These are phyloP conservation scores for Solanum phureja DNA, from an alignment of 257 asterid species.

Conservation along the genomic window DNA sequence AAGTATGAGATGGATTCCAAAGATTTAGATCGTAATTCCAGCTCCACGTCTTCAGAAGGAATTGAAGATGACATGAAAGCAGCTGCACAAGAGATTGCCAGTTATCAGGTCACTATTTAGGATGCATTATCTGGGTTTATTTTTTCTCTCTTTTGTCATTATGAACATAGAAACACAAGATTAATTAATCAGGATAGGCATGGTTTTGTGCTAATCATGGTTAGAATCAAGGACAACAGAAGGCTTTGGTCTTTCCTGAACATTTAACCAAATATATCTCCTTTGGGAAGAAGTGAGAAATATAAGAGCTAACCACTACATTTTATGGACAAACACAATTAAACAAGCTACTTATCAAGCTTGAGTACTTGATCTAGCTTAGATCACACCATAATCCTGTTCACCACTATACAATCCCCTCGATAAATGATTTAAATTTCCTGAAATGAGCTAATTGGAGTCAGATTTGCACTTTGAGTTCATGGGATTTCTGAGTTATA, in stretches of 20 bases:
- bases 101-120: constrained; percentile 63
- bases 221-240: not conserved
- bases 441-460: not conserved
- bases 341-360: not conserved
- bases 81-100: constrained; percentile 62
- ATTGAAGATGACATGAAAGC: constrained; percentile 46
- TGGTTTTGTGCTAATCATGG: not conserved
- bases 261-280: too few relatives aligned
- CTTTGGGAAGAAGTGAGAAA: not conserved
- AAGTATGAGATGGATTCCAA: constrained; percentile 18
- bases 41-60: constrained; percentile 18
- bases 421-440: not conserved
- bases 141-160: not conserved
- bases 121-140: not conserved
- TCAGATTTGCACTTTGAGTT: not conserved
- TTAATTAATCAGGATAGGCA: not conserved
- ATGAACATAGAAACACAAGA: not conserved
- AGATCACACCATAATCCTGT: not conserved
- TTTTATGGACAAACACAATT: not conserved
- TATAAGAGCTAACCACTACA: not conserved
- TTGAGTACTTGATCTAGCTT: not conserved
- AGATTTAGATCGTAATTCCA: constrained; percentile 20
- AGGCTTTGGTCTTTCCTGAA: too few relatives aligned
- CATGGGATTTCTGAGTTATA: not conserved
- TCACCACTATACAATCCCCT: not conserved